phyloP scores from a whole-genome alignment of 164 flowering plant genomes.

The Nymphaea thermarum region DNA sequence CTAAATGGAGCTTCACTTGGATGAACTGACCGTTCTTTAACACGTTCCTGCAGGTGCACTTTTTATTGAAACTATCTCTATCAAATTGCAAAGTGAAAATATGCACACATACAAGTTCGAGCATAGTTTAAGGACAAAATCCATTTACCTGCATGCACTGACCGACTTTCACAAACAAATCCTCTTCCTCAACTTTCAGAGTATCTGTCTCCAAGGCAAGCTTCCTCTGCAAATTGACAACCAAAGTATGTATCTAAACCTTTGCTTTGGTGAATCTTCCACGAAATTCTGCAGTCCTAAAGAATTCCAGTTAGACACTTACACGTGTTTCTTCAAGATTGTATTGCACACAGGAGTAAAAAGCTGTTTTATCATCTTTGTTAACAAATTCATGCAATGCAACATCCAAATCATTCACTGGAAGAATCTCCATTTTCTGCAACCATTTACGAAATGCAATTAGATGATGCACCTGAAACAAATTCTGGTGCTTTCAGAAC shows the following conservation, averaged over 20 bases:
- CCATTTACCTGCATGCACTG: slow-evolving; percentile 78
- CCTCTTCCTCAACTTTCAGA: slow-evolving; percentile 59
- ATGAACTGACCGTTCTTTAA: slow-evolving; percentile 49
- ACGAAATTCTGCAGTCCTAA: no score
- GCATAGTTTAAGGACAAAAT: not conserved
- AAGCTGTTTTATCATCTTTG: slow-evolving; percentile 96
- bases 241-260: not conserved
- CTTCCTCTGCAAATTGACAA: slow-evolving; percentile 39
- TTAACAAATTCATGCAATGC: slow-evolving; percentile 91
- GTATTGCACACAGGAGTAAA: slow-evolving; percentile 64
- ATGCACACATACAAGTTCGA: no score
- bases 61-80: no score
- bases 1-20: slow-evolving; percentile 37
- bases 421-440: slow-evolving; percentile 99
- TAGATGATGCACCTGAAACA: no score
- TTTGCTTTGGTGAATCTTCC: no score
- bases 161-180: slow-evolving; percentile 82
- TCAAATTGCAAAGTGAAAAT: no score
- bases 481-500: no score
- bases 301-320: slow-evolving; percentile 16
- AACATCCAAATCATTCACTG: slow-evolving; percentile 86
- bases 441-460: slow-evolving; percentile 4
- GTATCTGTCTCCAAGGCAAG: slow-evolving; percentile 59
- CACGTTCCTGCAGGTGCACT: slow-evolving; percentile 60
- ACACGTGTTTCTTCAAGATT: slow-evolving; percentile 94